Evolutionary conservation across 2,329 filamentous ascomycete genomes (phyloP).

Genomic region (Didymella pinodella): DNA sequence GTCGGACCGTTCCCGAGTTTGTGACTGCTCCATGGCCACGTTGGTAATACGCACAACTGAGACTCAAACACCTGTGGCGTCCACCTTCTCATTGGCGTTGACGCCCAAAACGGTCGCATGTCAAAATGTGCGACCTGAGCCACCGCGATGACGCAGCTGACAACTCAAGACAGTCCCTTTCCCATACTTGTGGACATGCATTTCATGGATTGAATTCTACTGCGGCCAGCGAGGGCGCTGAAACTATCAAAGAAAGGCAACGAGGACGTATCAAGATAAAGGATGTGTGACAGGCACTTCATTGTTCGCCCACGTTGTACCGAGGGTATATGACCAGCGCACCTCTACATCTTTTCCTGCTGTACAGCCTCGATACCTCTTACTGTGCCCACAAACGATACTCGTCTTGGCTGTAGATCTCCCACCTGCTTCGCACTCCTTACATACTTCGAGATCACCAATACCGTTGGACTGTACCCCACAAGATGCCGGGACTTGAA

Average conservation of each 20-base stretch:
- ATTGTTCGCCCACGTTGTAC: constrained; percentile 1
- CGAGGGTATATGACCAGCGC: constrained; percentile 1
- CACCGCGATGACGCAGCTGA: constrained; percentile 17
- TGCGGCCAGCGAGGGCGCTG: constrained; percentile 8
- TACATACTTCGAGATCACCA: neutral
- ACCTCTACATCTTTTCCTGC: neutral
- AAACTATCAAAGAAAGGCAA: constrained; percentile 5
- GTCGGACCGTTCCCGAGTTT: neutral
- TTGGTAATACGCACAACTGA: constrained; percentile 4
- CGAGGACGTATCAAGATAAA: neutral
- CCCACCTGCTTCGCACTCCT: no score
- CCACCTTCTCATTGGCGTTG: neutral
- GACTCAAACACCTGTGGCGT: constrained; percentile 12
- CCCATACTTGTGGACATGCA: constrained; percentile 8
- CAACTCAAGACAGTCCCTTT: constrained; percentile 3
- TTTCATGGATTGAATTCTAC: constrained; percentile 5
- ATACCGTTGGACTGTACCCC: neutral
- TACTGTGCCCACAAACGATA: neutral
- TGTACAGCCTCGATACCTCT: neutral
- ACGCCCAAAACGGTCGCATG: constrained; percentile 22
- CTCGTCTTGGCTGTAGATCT: neutral
- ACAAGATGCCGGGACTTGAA: constrained; percentile 18
- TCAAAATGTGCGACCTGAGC: constrained; percentile 14
- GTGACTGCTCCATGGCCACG: constrained; percentile 15
- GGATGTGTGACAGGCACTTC: constrained; percentile 14